phyloP scores from a whole-genome alignment of 2,329 filamentous ascomycete species.

The Exophiala bonariae region DNA sequence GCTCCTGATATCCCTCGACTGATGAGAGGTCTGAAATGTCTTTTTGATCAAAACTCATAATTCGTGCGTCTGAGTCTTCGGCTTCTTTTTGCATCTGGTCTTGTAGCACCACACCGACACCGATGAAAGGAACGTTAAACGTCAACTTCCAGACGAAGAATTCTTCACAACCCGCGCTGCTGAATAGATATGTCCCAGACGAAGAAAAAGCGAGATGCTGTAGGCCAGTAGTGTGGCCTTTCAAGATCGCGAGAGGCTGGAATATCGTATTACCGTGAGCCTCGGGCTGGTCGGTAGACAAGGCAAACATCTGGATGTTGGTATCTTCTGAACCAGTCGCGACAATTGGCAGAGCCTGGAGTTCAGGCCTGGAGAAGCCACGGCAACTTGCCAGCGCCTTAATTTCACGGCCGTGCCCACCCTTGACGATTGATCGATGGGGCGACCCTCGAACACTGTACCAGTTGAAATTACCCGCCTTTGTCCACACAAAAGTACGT shows the following conservation, averaged over 20 bases:
- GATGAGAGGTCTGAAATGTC: constrained; percentile 2
- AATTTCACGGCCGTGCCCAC: constrained; percentile 86
- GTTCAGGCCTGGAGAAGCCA: constrained; percentile 1
- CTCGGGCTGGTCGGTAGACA: constrained; percentile 16
- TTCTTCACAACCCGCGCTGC: constrained; percentile 84
- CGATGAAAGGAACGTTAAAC: constrained; percentile 50
- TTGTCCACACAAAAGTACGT: constrained; percentile 70
- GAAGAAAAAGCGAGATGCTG: constrained; percentile 76
- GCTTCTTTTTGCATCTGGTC: constrained; percentile 49
- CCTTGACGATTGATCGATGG: constrained; percentile 59
- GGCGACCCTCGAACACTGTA: constrained; percentile 40
- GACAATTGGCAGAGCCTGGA: constrained; percentile 41
- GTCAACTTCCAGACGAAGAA: constrained; percentile 79
- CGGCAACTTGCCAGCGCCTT: constrained; percentile 57
- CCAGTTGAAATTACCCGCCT: constrained; percentile 58
- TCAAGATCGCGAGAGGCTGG: constrained; percentile 51
- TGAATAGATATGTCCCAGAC: constrained; percentile 71
- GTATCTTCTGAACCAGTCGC: constrained; percentile 73
- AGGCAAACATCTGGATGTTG: constrained; percentile 66
- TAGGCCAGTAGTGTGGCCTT: constrained; percentile 79
- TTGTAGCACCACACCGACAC: constrained; percentile 54
- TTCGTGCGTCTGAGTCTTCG: constrained; percentile 67
- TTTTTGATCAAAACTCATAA: constrained; percentile 73
- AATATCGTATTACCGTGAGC: constrained; percentile 1
- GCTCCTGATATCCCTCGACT: constrained; percentile 11